Base-by-base conservation (phyloP, 2,329 filamentous ascomycete species). In the Ustilaginoidea virens region DNA sequence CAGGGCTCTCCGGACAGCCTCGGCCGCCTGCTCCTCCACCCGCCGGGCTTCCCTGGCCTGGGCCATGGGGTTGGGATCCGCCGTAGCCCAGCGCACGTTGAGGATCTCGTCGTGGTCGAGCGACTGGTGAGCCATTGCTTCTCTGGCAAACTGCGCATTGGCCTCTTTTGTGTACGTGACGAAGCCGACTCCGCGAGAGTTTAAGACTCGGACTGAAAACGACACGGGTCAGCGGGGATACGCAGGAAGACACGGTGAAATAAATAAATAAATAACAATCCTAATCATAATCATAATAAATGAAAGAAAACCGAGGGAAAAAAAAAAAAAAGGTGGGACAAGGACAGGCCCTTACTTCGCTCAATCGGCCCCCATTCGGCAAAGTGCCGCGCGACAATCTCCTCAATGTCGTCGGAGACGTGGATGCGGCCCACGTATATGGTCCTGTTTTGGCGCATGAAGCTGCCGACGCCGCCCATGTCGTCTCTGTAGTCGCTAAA, bases 331-430 rank as follows among this genome's bases (percentile, higher is more conserved):
- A 15, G 12, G n/a, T 4, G n/a, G 22, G 7, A 7, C 22, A 17
- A 17, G 5, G 8, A 9, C 7, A 10, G 17, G 5, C 3, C 48
- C 56, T 39, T 48, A 60, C 56, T 75, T 25, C 90, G 71, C 51
- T 96, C 87, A 28, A 98, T 63, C 44, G 86, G 80, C 1, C 90
- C 90, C 86, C 86, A 98, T 66, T 98, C 90, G 15, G 83, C 79
- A 49, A 96, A 94, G 55, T 98, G 90, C 10, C 92, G 68, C 17
- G 87, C 77, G 5, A 96, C 87, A 20, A 96, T 72, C 55, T 98
- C 90, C 49, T 98, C 87, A 36, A 96, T 94, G 47, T 96, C 87
- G 51, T 96, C 90, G 9, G 78, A 87, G 20, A 93, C 87, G 51
- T 94, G 83, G 51, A 98, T 94, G 27, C 86, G 66, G 5, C 90